Evolutionary conservation across 2,329 filamentous ascomycete genomes (phyloP), one percentile per base, ranked within the genome.

Genomic region (Fusarium virguliforme): DNA sequence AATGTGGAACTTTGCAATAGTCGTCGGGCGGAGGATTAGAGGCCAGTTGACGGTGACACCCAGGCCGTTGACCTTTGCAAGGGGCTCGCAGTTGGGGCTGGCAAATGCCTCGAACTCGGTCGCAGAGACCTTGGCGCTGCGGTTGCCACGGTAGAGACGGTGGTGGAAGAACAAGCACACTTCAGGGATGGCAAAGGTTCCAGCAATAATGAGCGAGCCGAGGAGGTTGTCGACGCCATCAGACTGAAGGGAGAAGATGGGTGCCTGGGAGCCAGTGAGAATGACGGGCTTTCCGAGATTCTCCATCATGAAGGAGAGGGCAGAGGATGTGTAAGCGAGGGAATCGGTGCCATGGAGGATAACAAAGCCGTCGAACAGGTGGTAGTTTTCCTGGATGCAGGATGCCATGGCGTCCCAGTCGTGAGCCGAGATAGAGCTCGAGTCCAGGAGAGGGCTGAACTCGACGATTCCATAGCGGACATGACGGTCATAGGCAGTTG

Each of bases 161-260:
- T 97, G 93, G 81, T 96, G 94, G 86, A 98, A 98, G 84, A 97
- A 97, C 37, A 98, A 87, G 79, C 94, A 95, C 59, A 98, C 95
- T 80, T 97, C 95, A 0, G 95, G 94, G 64, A 98, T 94, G 83
- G 94, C 92, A 78, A 97, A 97, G 66, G 96, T 96, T 35, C 94
- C 94, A 4, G 95, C 95, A 62, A 97, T 92, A 77, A 97, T 94
- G 76, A 97, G 87, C 2, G 94, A 95, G 22, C 93, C 93, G 6
- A 97, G 88, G 12, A 98, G 87, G 77, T 97, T 98, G 82, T 97
- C 94, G 38, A 94, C 92, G 9, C 94, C 95, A 80, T 98, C 95
- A 57, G 92, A 96, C 81, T 97, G 94, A 28, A 97, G 88, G 67
- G 95, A 91, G 75, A 96, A 92, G 87, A 98, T 97, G 51, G 94